phyloP scores from a whole-genome alignment of 768 basidiomycete species.

The Tylopilus rubrobrunneus region DNA sequence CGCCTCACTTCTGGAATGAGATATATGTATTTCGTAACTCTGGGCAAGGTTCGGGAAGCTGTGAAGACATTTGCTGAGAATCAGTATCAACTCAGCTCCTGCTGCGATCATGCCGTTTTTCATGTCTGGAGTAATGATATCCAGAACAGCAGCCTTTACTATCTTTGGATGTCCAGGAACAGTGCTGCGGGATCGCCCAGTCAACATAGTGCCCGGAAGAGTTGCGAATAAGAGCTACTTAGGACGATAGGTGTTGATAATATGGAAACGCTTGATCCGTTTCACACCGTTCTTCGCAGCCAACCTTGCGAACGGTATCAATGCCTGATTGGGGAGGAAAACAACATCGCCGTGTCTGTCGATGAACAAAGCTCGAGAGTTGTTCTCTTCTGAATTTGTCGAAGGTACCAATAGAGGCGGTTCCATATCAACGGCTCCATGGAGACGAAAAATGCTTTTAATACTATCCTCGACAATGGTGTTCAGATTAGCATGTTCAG shows the following conservation, averaged over 20 bases:
- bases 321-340: slow-evolving; percentile 63
- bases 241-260: slow-evolving; percentile 67
- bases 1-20: slow-evolving; percentile 65
- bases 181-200: slow-evolving; percentile 34
- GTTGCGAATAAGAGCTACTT: slow-evolving; percentile 41
- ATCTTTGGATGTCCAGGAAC: slow-evolving; percentile 71
- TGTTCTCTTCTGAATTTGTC: slow-evolving; percentile 57
- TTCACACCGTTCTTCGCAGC: slow-evolving; percentile 64
- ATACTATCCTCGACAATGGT: slow-evolving; percentile 76
- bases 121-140: slow-evolving; percentile 78
- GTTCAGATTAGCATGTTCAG: slow-evolving; percentile 68
- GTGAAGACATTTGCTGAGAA: slow-evolving; percentile 63
- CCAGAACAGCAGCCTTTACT: slow-evolving; percentile 73
- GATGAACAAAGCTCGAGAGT: slow-evolving; percentile 66
- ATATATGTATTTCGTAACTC: slow-evolving; percentile 73
- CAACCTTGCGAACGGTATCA: slow-evolving; percentile 76
- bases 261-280: slow-evolving; percentile 81
- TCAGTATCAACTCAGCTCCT: slow-evolving; percentile 67
- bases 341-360: slow-evolving; percentile 80
- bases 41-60: slow-evolving; percentile 66
- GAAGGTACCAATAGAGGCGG: slow-evolving; percentile 81
- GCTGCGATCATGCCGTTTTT: slow-evolving; percentile 61
- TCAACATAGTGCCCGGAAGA: neutral
- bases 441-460: slow-evolving; percentile 74
- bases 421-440: slow-evolving; percentile 86